Evolutionary conservation across 495 filamentous ascomycete genomes (phyloP), one percentile per base, ranked within the genome.

Genomic region (Diplogelasinospora grovesii): DNA sequence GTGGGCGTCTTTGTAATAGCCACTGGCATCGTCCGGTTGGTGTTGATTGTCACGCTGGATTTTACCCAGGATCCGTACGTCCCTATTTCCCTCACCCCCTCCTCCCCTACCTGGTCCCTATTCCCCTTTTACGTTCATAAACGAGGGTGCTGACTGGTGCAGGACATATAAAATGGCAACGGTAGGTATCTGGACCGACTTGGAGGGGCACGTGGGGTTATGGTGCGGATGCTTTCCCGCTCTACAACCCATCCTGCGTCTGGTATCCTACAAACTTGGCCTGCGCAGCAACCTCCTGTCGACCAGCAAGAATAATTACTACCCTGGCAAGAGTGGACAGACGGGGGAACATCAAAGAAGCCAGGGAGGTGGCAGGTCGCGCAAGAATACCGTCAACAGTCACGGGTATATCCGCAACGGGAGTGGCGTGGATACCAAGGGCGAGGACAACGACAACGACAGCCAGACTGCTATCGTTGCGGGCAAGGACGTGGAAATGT

Each of bases 221-320:
- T 61, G 60, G 60, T 58, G 57, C 44, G 43, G 46, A 13, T 61
- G 49, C 23, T 64, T 58, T 28, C 58, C 60, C 0, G 48, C 56
- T 4, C 23, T 61, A 10, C 58, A 61, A 20, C 56, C 56, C 2
- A 19, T 64, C 14, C 25, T 61, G 3, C 60, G 58, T 11, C 8
- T 48, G 1, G 2, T 53, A 15, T 50, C 50, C 1, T 41, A 37
- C 31, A 47, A 53, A 25, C 43, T 58, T 2, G 54, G 46, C 26
- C n/a, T 54, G 2, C 38, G 43, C 26, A 37, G 37, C 30, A 25
- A 26, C 13, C 20, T 40, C 8, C 36, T 44, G 29, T 31, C 36
- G 14, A 11, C 13, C 23, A 15, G 24, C 1, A 22, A 11, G 4
- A 19, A 40, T 6, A 40, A 28, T 13, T 28, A 30, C 37, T 40